Conservation (phyloP, 768 basidiomycete genomes). For the Mycena pura region DNA sequence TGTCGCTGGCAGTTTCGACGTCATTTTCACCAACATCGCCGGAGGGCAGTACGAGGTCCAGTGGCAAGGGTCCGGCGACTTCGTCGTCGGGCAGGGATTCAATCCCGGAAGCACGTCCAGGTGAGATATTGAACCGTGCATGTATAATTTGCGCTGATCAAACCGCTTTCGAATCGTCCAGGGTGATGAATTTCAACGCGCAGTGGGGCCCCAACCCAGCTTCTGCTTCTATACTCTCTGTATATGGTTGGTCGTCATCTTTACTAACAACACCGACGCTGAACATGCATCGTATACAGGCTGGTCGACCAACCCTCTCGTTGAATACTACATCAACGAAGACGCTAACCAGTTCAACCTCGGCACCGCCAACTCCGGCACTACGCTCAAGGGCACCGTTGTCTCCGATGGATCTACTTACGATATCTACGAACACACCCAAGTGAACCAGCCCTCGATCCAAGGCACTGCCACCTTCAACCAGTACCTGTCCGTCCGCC, state of each 20-base stretch:
- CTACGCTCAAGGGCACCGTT: background rate
- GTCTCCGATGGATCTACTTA: background rate
- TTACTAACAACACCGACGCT: background rate
- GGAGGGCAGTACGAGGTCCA: conserved; percentile 3
- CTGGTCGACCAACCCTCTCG: conserved; percentile 2
- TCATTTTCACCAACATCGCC: background rate
- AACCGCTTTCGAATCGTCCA: no score
- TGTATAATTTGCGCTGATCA: no score
- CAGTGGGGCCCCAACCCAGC: background rate
- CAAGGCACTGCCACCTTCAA: conserved; percentile 2
- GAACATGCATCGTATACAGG: no score
- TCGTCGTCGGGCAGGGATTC: conserved; percentile 12
- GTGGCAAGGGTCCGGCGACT: conserved; percentile 8
- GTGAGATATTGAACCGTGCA: background rate
- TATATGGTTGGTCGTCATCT: conserved; percentile 1
- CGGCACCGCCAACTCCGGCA: background rate
- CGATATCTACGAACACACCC: background rate
- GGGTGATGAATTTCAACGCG: no score
- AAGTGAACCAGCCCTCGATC: conserved; percentile 6
- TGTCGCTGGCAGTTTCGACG: background rate
- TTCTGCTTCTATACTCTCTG: background rate
- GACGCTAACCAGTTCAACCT: background rate
- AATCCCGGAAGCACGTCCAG: background rate
- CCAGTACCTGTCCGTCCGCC: background rate
- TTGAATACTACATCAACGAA: conserved; percentile 3